phyloP scores from a whole-genome alignment of 2,329 filamentous ascomycete species.

The Thyridium curvatum region DNA sequence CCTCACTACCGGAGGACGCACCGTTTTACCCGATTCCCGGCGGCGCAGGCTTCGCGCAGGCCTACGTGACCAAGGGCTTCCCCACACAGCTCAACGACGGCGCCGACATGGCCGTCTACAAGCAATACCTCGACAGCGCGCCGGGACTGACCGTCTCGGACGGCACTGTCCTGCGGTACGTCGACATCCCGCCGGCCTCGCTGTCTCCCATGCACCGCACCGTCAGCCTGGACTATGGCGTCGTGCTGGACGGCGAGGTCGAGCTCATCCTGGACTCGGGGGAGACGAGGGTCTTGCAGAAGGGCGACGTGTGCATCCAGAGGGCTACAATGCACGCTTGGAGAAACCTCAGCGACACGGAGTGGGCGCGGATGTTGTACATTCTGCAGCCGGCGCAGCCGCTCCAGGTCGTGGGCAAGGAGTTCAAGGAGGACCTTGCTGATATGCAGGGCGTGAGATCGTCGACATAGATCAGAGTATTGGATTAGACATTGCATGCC shows the following conservation, averaged over 20 bases:
- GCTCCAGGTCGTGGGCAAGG: constrained; percentile 7
- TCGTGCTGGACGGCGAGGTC: constrained; percentile 37
- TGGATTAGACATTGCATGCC: too few species aligned
- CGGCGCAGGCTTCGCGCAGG: constrained; percentile 6
- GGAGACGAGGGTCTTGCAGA: constrained; percentile 28
- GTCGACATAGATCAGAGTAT: neutral
- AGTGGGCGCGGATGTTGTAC: constrained; percentile 39
- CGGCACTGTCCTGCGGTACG: constrained; percentile 10
- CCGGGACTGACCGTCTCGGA: constrained; percentile 8
- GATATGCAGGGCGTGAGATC: constrained; percentile 11
- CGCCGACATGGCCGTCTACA: constrained; percentile 7
- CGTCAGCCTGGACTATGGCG: constrained; percentile 19
- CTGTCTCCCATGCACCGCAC: constrained; percentile 12
- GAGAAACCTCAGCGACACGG: constrained; percentile 30
- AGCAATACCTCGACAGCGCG: constrained; percentile 1
- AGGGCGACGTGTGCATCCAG: constrained; percentile 39
- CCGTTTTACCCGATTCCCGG: constrained; percentile 5
- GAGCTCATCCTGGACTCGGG: constrained; percentile 38
- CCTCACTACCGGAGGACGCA: constrained; percentile 4
- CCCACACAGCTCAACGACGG: constrained; percentile 5
- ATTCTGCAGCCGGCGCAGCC: constrained; percentile 21
- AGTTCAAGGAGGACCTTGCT: constrained; percentile 26
- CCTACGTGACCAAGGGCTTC: constrained; percentile 7
- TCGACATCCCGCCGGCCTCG: constrained; percentile 10
- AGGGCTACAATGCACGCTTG: constrained; percentile 38